Evolutionary conservation across 2,329 filamentous ascomycete genomes (phyloP).

Genomic region (Colletotrichum australisinense): DNA sequence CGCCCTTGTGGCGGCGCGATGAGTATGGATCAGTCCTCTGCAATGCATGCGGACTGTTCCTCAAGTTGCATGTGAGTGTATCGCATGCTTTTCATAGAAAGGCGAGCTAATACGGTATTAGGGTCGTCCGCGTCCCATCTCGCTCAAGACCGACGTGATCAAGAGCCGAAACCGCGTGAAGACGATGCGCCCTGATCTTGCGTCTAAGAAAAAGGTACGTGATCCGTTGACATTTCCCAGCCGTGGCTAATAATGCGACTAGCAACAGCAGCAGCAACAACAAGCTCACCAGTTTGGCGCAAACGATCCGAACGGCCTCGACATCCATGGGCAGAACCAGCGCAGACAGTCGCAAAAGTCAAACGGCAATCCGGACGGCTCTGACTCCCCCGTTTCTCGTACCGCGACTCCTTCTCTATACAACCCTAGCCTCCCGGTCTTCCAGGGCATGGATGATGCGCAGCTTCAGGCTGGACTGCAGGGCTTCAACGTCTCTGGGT

Average conservation of each 20-base stretch:
- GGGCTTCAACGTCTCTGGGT: conserved; percentile 63
- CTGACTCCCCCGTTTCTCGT: conserved; percentile 82
- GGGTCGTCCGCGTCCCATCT: conserved; percentile 85
- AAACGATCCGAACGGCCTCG: conserved; percentile 69
- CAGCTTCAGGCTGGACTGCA: conserved; percentile 70
- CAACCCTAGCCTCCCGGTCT: conserved; percentile 80
- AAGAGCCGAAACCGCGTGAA: conserved; percentile 99
- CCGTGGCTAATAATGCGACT: conserved; percentile 3
- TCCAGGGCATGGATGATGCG: conserved; percentile 80
- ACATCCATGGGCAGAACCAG: conserved; percentile 63
- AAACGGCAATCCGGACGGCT: conserved; percentile 79
- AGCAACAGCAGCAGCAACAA: conserved; percentile 47
- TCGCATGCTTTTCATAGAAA: not conserved
- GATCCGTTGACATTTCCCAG: not conserved
- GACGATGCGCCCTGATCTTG: conserved; percentile 80
- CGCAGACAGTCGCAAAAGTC: conserved; percentile 77
- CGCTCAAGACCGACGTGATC: conserved; percentile 98
- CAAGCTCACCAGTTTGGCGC: conserved; percentile 48
- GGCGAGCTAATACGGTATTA: not conserved
- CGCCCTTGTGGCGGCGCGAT: conserved; percentile 96
- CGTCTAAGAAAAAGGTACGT: conserved; percentile 85
- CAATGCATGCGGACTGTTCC: conserved; percentile 97
- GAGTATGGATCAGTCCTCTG: conserved; percentile 95
- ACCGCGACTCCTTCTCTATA: conserved; percentile 82
- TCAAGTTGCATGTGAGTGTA: conserved; percentile 83